Conservation (phyloP, 257 asterid species). For the Thymus quinquecostatus region DNA sequence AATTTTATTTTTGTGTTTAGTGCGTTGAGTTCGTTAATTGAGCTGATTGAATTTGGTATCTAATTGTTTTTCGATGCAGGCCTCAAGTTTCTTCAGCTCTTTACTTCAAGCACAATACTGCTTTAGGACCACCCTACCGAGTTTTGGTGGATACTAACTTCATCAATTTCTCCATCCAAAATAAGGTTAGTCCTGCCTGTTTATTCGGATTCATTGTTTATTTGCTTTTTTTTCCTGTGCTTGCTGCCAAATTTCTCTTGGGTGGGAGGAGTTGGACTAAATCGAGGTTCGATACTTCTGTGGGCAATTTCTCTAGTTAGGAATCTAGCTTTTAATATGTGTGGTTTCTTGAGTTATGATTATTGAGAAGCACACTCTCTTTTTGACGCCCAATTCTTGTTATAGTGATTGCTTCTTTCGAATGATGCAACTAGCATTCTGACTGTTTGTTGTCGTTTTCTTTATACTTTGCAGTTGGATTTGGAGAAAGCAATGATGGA, state of each 20-base stretch:
- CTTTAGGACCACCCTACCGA: constrained; percentile 89
- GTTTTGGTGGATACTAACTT: constrained; percentile 96
- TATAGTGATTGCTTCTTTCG: background rate
- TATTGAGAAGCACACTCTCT: too few species aligned
- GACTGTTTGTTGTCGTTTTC: background rate
- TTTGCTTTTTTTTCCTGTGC: background rate
- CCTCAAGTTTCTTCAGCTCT: constrained; percentile 93
- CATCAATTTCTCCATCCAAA: constrained; percentile 95
- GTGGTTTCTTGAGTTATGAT: constrained; percentile 2
- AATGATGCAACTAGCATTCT: background rate
- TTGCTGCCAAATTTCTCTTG: background rate
- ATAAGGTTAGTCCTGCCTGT: constrained; percentile 61
- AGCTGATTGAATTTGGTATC: constrained; percentile 15
- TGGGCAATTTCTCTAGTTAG: background rate
- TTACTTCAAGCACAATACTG: constrained; percentile 83
- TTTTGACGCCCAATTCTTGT: background rate
- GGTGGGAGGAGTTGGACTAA: background rate
- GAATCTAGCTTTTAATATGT: background rate
- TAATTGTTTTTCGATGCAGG: constrained; percentile 43
- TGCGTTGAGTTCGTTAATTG: background rate
- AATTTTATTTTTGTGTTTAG: background rate
- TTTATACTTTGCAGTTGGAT: constrained; percentile 65
- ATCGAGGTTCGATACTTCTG: background rate
- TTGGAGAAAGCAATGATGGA: constrained; percentile 98
- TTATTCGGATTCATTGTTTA: background rate